A percentile compares a stretch with the other conserved stretches of the same genome.
phyloP scores from a whole-genome alignment of 495 filamentous ascomycete species.

The Thozetella sp. region DNA sequence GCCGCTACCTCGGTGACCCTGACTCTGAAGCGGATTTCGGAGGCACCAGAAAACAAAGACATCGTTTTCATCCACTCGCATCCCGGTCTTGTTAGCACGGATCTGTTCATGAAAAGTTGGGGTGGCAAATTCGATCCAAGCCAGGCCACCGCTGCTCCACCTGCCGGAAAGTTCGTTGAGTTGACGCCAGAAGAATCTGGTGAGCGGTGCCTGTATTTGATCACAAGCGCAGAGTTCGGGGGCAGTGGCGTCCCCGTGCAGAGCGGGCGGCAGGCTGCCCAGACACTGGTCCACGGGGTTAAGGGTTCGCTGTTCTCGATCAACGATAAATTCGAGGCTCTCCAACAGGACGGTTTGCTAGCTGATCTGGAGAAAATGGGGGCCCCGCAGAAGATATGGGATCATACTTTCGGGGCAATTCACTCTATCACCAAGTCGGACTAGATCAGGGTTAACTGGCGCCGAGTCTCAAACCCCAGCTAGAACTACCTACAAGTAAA shows the following conservation, averaged over 20 bases:
- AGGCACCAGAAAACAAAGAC: conserved; percentile 21
- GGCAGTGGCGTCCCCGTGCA: background rate
- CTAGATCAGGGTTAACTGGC: too few relatives aligned
- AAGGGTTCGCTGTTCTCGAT: background rate
- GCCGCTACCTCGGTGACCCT: background rate
- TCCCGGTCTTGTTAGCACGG: conserved; percentile 26
- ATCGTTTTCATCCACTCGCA: conserved; percentile 26
- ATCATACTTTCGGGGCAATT: too few relatives aligned
- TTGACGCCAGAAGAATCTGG: background rate
- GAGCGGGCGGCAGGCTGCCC: background rate
- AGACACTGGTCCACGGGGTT: background rate
- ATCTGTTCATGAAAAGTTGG: background rate
- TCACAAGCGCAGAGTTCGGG: background rate
- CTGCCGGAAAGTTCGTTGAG: background rate
- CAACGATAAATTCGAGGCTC: background rate
- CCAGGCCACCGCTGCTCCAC: background rate
- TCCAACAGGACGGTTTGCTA: background rate
- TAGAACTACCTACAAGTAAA: too few relatives aligned
- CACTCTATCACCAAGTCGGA: too few relatives aligned
- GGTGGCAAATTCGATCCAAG: too few relatives aligned
- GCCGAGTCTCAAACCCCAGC: too few relatives aligned
- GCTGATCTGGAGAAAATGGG: too few relatives aligned
- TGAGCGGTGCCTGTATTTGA: background rate
- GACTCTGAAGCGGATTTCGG: conserved; percentile 7
- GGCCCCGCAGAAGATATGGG: too few relatives aligned